Base-by-base conservation (phyloP, 305 asterid genomes). In the Petunia hybrid region DNA sequence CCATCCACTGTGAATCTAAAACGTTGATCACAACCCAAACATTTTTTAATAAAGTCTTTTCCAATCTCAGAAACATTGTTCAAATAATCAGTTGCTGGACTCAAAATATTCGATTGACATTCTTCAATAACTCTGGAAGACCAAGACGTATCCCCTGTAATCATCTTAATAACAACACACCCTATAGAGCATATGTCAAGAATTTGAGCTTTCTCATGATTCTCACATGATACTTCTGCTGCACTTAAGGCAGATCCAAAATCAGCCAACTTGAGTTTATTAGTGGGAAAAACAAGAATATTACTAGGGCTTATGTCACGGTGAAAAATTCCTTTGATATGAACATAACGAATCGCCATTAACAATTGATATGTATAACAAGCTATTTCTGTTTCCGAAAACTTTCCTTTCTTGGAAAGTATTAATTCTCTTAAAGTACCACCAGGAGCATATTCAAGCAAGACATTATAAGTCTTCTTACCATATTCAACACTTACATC, bases 401-500 rank as follows among this genome's bases (percentile, higher is more conserved):
- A 63, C 2, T 14, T 48, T n/a, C 65, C 40, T 2, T 35, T 4
- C 4, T 51, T 5, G 36, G 8, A 39, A 6, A 31, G 42, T 13
- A 56, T 68, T 2, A 22, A 14, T 2, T 68, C 38, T 1, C 14
- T 6, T 7, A 68, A 62, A 63, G 78, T 35, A 3, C 67, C 76
- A 53, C 82, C 76, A 0, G 55, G 6, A 0, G 77, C 82, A 48
- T 79, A 79, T 22, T 79, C 82, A 0, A 79, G 76, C 39, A 79
- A 57, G 69, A 79, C 76, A 3, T 65, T 79, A 36, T 79, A 79
- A 4, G 59, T 70, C 16, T 38, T 40, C 2, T 22, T 66, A 12
- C 42, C 48, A 40, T 66, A 0, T 51, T 79, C 77, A 1, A 79
- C 14, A 43, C 77, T 79, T 22, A 80, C 42, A 51, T 80, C 82